phyloP scores from a whole-genome alignment of 2,329 filamentous ascomycete species.

The Huntiella omanensis region DNA sequence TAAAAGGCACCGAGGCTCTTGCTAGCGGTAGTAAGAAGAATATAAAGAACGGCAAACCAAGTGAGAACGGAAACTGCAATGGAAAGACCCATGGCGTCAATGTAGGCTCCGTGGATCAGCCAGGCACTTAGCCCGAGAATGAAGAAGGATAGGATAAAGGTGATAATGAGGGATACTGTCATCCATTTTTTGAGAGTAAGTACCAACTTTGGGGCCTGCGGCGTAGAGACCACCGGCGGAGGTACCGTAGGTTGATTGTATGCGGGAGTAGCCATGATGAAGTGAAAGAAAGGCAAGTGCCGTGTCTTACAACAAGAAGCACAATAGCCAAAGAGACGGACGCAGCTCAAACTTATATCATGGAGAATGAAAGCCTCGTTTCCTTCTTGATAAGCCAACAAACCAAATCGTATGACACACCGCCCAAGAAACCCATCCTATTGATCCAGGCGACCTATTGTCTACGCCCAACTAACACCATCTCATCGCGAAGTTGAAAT shows the following conservation, averaged over 20 bases:
- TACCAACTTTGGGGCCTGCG: conserved; percentile 13
- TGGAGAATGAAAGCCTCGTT: no score
- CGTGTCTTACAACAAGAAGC: not conserved
- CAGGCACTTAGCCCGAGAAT: conserved; percentile 24
- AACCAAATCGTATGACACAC: no score
- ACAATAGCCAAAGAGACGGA: no score
- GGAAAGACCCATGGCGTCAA: conserved; percentile 22
- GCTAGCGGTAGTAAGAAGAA: conserved; percentile 23
- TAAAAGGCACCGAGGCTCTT: conserved; percentile 19
- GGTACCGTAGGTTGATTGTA: not conserved
- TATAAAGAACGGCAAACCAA: conserved; percentile 25
- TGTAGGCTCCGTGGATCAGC: conserved; percentile 23
- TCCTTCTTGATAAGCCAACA: no score
- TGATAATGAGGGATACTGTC: conserved; percentile 21
- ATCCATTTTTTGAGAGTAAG: conserved; percentile 26
- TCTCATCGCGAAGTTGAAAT: no score
- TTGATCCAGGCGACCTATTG: no score
- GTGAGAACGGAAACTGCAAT: conserved; percentile 25
- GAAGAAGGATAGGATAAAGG: conserved; percentile 24
- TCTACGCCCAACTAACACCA: no score
- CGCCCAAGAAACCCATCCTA: no score
- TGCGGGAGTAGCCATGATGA: not conserved
- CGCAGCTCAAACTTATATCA: no score
- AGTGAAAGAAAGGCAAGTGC: not conserved
- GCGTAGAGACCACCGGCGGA: not conserved